These are phyloP conservation scores for Zopfochytrium polystomum DNA, from an alignment of 371 early-diverging fungal species.

Conservation along the genomic window DNA sequence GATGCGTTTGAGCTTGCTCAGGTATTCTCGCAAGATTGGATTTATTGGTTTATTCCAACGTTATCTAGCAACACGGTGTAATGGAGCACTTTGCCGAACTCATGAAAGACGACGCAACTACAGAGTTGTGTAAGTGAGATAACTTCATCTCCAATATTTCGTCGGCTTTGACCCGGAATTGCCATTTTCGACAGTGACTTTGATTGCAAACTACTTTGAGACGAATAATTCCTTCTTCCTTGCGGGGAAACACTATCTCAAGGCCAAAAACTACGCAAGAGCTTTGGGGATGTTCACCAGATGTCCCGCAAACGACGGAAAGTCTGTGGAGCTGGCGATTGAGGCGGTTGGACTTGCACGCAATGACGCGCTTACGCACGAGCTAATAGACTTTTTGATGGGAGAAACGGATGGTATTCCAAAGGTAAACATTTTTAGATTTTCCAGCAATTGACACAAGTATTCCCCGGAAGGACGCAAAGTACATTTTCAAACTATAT, in stretches of 20 bases:
- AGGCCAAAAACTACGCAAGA: conserved; percentile 39
- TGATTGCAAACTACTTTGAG: conserved; percentile 45
- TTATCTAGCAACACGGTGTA: conserved; percentile 44
- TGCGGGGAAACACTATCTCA: conserved; percentile 45
- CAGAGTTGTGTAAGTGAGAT: conserved; percentile 33
- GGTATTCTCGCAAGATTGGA: conserved; percentile 6
- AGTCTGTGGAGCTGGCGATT: conserved; percentile 47
- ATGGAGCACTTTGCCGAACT: conserved; percentile 49
- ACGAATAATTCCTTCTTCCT: conserved; percentile 24
- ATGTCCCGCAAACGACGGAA: conserved; percentile 23
- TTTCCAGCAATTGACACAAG: not conserved
- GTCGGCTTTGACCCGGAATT: not conserved
- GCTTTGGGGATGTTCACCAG: conserved; percentile 47
- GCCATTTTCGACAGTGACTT: conserved; percentile 15
- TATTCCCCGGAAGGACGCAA: conserved; percentile 39
- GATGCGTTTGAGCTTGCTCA: conserved; percentile 55
- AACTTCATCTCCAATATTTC: not conserved
- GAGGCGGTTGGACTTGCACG: conserved; percentile 52
- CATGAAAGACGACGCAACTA: conserved; percentile 39
- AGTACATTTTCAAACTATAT: conserved; percentile 56
- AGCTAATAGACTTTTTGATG: conserved; percentile 54
- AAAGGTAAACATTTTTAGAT: conserved; percentile 27
- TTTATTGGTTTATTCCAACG: not conserved
- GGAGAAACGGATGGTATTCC: conserved; percentile 52
- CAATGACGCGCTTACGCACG: conserved; percentile 48